These are phyloP conservation scores for Fusarium ramigenum DNA, from an alignment of 2,329 filamentous ascomycete species.

Conservation along the genomic window DNA sequence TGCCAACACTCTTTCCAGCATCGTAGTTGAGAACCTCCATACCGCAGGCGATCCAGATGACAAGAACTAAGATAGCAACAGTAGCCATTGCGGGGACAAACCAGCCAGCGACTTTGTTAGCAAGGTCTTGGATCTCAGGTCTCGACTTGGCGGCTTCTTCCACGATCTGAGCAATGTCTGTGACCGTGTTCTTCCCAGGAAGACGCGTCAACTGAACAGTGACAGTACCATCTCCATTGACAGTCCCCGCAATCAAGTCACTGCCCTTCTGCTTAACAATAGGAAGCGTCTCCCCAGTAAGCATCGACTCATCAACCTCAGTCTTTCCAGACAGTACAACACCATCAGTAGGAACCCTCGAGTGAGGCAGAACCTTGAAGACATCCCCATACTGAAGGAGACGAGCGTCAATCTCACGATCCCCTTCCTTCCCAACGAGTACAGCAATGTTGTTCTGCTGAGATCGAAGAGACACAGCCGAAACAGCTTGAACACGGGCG, in stretches of 20 bases:
- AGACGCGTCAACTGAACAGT: constrained; percentile 60
- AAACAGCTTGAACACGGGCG: constrained; percentile 49
- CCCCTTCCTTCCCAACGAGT: constrained; percentile 48
- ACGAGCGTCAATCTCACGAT: constrained; percentile 59
- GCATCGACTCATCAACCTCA: constrained; percentile 72
- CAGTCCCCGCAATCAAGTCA: constrained; percentile 3
- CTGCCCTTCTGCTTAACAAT: constrained; percentile 1
- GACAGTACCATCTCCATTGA: constrained; percentile 57
- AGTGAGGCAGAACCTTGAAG: constrained; percentile 62
- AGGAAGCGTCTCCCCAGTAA: constrained; percentile 42
- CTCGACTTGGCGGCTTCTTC: constrained; percentile 68
- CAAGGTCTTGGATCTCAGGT: constrained; percentile 65
- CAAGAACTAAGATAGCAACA: constrained; percentile 56
- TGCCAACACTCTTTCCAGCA: constrained; percentile 37
- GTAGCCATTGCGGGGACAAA: constrained; percentile 66
- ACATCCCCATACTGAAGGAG: constrained; percentile 67
- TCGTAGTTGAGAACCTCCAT: constrained; percentile 50
- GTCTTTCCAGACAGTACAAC: constrained; percentile 61
- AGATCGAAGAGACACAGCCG: constrained; percentile 49
- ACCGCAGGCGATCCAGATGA: neutral
- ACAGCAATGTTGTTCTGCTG: constrained; percentile 61
- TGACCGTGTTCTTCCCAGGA: constrained; percentile 66
- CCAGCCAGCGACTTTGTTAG: constrained; percentile 65
- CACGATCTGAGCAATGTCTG: constrained; percentile 66
- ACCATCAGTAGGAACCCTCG: constrained; percentile 66